Evolutionary conservation across 805 yeast species (phyloP), one percentile per base, ranked within the genome.

Genomic region (Hemisphaericaspora nanyangensis): DNA sequence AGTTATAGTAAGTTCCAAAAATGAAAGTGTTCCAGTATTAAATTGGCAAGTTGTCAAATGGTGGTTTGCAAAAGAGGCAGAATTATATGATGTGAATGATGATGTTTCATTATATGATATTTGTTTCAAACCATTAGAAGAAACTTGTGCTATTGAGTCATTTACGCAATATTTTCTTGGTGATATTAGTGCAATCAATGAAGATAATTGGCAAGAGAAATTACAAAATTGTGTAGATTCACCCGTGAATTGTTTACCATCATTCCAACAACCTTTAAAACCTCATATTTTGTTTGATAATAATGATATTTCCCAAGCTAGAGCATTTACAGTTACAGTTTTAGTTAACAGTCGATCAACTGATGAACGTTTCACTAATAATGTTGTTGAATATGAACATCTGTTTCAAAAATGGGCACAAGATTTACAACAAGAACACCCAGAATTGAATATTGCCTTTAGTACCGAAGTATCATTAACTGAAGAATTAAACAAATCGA

Each of bases 241-340:
- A 1, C 98, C 98, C 0, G 97, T 91, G 1, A 82, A 77, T 46
- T 91, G 99, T 55, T 64, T 91, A 29, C 98, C 99, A 0, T 62
- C 81, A 0, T 91, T 90, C 61, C 95, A 87, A 53, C 97, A 89
- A 56, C 98, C 98, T 0, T 66, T 91, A 45, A 83, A 80, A 49
- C 76, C 79, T 19, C 77, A 81, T 38, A 49, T 88, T 15, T 56
- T 91, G 4, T 86, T 91, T 59, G 56, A 62, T 5, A 68, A 63
- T 20, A 70, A 64, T 5, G 70, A 77, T 49, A 74, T 82, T 1
- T 56, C 84, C 17, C 58, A 76, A 0, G 71, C 96, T 0, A 65
- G 71, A 27, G 95, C 98, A 0, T 73, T 91, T 34, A 84, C 86
- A 2, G 74, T 85, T 0, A 88, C 97, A 0, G 63, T 88, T 29